Percentiles rank a stretch among this genome's conserved stretches.
These are phyloP conservation scores for Fusarium oligoseptatum DNA, from an alignment of 2,329 filamentous ascomycete genomes.

Conservation along the genomic window DNA sequence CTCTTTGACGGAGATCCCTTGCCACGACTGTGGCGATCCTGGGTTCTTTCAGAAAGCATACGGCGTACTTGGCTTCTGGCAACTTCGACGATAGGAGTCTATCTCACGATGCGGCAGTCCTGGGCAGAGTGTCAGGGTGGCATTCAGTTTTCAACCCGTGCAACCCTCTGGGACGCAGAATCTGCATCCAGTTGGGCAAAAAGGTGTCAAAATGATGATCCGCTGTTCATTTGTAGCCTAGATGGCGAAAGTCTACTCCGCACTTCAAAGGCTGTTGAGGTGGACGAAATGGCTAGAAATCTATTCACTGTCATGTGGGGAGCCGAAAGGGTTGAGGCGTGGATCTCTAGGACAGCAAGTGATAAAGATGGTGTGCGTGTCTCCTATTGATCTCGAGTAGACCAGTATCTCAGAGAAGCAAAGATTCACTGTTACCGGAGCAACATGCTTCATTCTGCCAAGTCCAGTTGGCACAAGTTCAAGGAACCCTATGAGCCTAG, in stretches of 20 bases:
- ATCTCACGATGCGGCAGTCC: constrained; percentile 5
- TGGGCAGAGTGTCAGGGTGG: constrained; percentile 14
- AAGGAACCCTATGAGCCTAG: neutral
- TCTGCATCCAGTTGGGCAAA: constrained; percentile 1
- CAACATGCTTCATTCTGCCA: neutral
- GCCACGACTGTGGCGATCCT: constrained; percentile 17
- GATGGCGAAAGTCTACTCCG: constrained; percentile 8
- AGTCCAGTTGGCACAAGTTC: neutral
- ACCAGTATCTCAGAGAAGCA: neutral
- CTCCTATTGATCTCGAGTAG: neutral
- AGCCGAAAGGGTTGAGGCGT: constrained; percentile 16
- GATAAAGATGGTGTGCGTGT: neutral
- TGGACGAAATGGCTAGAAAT: constrained; percentile 15
- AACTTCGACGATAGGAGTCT: constrained; percentile 15
- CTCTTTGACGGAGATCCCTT: constrained; percentile 17
- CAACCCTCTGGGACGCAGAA: neutral
- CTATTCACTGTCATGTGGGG: constrained; percentile 18
- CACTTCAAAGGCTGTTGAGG: neutral
- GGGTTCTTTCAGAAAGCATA: constrained; percentile 23
- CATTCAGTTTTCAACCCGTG: constrained; percentile 2
- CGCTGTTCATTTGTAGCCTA: constrained; percentile 10
- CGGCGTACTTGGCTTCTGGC: constrained; percentile 15
- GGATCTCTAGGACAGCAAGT: constrained; percentile 9
- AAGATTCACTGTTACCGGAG: neutral
- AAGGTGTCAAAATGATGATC: neutral